Evolutionary conservation across 1,139 yeast genomes (phyloP).

Genomic region (Protomyces inouyei): DNA sequence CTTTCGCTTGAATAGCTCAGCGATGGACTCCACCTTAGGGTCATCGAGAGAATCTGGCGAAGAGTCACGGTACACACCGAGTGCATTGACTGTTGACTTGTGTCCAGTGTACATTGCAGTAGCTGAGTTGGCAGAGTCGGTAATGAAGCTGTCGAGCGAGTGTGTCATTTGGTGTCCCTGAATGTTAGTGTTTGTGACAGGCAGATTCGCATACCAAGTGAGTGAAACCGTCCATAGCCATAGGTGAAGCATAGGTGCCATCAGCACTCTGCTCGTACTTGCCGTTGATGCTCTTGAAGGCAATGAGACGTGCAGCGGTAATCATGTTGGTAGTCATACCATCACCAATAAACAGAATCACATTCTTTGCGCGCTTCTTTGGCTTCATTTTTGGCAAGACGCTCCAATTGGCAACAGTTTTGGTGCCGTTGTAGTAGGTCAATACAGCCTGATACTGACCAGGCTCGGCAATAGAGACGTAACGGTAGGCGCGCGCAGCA

Average conservation of each 20-base stretch:
- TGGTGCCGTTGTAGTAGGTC: slow-evolving; percentile 12
- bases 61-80: slow-evolving; percentile 1
- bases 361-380: slow-evolving; percentile 6
- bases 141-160: slow-evolving; percentile 13
- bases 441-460: slow-evolving; percentile 3
- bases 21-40: slow-evolving; percentile 6
- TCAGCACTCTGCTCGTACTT: not conserved
- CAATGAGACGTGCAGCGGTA: slow-evolving; percentile 10
- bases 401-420: slow-evolving; percentile 5
- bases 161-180: not conserved
- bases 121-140: slow-evolving; percentile 9
- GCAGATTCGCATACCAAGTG: not conserved
- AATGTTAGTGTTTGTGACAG: not conserved
- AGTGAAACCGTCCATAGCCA: slow-evolving; percentile 9
- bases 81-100: slow-evolving; percentile 16
- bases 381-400: not conserved
- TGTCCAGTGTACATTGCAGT: slow-evolving; percentile 12
- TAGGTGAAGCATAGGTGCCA: not conserved
- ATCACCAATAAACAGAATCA: slow-evolving; percentile 11
- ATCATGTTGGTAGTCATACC: slow-evolving; percentile 19
- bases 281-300: slow-evolving; percentile 5
- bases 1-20: slow-evolving; percentile 5
- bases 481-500: slow-evolving; percentile 10
- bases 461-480: slow-evolving; percentile 8
- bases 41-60: slow-evolving; percentile 1